Evolutionary conservation across 148 eudicot genomes (phyloP).

Genomic region (Euryodendron excelsum): DNA sequence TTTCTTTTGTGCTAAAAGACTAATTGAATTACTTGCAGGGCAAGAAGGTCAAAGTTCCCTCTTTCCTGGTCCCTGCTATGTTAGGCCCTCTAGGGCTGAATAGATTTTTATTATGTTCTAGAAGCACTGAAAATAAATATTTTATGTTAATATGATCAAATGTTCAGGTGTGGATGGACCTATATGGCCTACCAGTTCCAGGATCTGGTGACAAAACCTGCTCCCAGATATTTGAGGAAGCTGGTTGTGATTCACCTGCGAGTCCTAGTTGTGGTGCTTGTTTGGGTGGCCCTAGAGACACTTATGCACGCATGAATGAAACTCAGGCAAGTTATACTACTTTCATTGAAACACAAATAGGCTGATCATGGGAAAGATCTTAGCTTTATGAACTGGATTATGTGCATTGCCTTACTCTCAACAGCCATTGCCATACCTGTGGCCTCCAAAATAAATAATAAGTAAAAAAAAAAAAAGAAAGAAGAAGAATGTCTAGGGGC

Average conservation of each 20-base stretch:
- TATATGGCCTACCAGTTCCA: conserved; percentile 85
- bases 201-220: conserved; percentile 98
- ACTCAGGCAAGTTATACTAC: conserved; percentile 57
- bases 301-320: conserved; percentile 95
- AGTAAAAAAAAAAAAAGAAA: no score
- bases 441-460: no score
- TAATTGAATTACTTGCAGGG: conserved; percentile 53
- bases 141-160: neutral
- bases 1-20: neutral
- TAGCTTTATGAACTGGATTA: neutral
- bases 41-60: conserved; percentile 93
- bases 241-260: conserved; percentile 98
- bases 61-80: conserved; percentile 91
- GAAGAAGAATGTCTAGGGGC: no score
- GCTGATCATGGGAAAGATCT: neutral
- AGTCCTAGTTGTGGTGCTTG: conserved; percentile 99
- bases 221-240: conserved; percentile 95
- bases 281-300: conserved; percentile 95
- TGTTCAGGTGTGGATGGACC: conserved; percentile 89
- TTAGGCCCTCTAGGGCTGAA: neutral
- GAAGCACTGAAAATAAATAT: neutral
- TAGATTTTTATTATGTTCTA: neutral
- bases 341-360: neutral
- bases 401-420: neutral
- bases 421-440: neutral